Evolutionary conservation across 2,329 filamentous ascomycete species (phyloP).

Genomic region (Cladosporium sp.): DNA sequence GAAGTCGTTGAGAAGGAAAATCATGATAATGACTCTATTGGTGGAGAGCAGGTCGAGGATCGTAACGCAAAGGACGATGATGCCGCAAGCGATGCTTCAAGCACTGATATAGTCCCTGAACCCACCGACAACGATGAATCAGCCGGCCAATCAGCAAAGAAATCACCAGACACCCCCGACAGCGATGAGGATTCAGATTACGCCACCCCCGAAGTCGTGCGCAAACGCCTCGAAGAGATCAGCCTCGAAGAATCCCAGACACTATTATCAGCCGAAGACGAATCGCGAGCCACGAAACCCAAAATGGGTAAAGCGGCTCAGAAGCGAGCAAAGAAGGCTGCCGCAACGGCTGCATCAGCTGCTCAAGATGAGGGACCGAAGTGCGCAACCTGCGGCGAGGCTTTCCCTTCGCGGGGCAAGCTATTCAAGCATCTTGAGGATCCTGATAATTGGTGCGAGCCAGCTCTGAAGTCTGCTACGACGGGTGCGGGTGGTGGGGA

Average conservation of each 20-base stretch:
- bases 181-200: slow-evolving; percentile 38
- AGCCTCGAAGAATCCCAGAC: slow-evolving; percentile 28
- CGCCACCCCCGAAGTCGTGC: slow-evolving; percentile 38
- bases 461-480: slow-evolving; percentile 41
- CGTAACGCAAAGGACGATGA: slow-evolving; percentile 9
- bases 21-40: slow-evolving; percentile 7
- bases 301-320: slow-evolving; percentile 47
- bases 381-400: slow-evolving; percentile 73
- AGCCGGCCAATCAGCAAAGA: neutral
- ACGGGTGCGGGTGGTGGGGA: slow-evolving; percentile 19
- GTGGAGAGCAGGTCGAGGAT: neutral
- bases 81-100: neutral
- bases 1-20: slow-evolving; percentile 21
- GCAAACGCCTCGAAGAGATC: slow-evolving; percentile 34
- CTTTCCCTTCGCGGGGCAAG: slow-evolving; percentile 69
- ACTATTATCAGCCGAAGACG: slow-evolving; percentile 17
- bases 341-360: slow-evolving; percentile 38
- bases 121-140: neutral
- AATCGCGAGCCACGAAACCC: slow-evolving; percentile 21
- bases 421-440: slow-evolving; percentile 71
- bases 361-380: slow-evolving; percentile 50
- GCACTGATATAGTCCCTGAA: neutral
- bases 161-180: slow-evolving; percentile 9
- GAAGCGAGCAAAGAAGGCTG: slow-evolving; percentile 46
- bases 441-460: slow-evolving; percentile 57